Base-by-base conservation (phyloP, 2,329 filamentous ascomycete species). In the Alternaria viburni region DNA sequence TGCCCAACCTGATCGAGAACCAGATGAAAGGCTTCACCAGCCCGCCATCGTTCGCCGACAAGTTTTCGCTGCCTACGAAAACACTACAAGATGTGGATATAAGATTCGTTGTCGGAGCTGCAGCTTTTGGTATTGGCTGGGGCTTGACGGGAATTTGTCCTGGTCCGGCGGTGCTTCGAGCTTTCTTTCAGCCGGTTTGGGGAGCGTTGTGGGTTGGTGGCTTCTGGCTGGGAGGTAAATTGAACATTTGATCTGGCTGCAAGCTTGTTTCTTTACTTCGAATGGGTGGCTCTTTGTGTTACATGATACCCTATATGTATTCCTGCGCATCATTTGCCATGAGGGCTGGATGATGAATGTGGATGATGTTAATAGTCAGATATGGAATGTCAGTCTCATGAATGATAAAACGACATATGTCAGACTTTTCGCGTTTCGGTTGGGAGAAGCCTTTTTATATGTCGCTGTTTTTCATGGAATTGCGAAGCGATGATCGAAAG, bases 111-210 rank as follows among this genome's bases (percentile, higher is more conserved):
- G 69, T 77, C 3, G 85, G 85, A 2, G 81, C 83, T 4, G 77
- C 75, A 19, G 76, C 78, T 1, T 87, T 86, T 72, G 85, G 85
- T 0, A 55, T 86, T 25, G 84, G 81, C 0, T 87, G 85, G 85
- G 85, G 85, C 0, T 66, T 85, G 62, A 78, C 75, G 12, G 85
- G 85, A 1, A 81, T 83, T 2, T 87, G 85, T 71, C 85, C 85
- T 11, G 85, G 85, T 0, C 84, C 85, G 9, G 84, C 83, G 0
- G 73, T 85, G 15, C 62, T 86, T 68, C 81, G 84, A 47, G 72
- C 81, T 21, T 69, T 84, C 15, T 69, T 83, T 23, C 83, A 86
- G 69, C 84, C 84, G 0, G 64, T 72, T 2, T 86, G 84, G 84
- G 84, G 84, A 4, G 25, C 80, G 30, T 64, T 80, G 26, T 83